These are phyloP conservation scores for Aphanomyces stellatus DNA, from an alignment of 352 stramenopile species.

Conservation along the genomic window DNA sequence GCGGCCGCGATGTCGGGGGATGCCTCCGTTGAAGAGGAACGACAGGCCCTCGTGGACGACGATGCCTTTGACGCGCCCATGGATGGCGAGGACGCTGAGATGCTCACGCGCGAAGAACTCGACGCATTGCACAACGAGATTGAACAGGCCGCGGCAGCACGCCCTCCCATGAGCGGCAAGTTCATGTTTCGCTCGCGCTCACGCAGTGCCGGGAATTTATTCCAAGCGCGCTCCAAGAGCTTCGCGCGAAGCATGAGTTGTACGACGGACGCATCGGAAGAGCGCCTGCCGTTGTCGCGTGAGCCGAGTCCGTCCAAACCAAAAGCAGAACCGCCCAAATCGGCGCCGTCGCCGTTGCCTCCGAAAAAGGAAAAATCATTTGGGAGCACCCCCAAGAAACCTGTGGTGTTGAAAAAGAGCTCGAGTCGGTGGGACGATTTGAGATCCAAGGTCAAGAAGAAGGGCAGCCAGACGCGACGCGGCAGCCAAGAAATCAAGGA, in stretches of 20 bases:
- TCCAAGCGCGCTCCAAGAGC: background rate
- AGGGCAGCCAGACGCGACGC: background rate
- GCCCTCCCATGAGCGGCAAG: background rate
- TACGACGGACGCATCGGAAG: background rate
- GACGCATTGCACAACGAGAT: background rate
- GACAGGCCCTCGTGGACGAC: background rate
- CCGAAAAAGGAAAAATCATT: constrained; percentile 5
- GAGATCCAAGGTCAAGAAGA: constrained; percentile 11
- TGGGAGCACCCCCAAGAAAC: background rate
- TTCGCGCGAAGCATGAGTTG: constrained; percentile 1
- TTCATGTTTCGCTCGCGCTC: constrained; percentile 1
- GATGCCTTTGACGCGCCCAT: background rate
- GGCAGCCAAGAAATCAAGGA: background rate
- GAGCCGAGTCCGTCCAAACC: background rate
- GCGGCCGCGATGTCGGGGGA: background rate
- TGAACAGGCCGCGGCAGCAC: background rate
- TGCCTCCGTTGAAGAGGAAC: background rate
- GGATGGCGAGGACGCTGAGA: background rate
- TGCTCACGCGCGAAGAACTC: constrained; percentile 13
- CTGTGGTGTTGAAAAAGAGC: background rate
- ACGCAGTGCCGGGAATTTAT: constrained; percentile 6
- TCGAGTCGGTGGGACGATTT: constrained; percentile 15
- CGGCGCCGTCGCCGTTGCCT: background rate
- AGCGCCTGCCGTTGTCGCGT: background rate
- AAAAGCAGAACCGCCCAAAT: background rate